Percentiles rank a stretch among this genome's conserved stretches.
Conservation (phyloP, 768 basidiomycete genomes). For the Panaeolus papilionaceus region DNA sequence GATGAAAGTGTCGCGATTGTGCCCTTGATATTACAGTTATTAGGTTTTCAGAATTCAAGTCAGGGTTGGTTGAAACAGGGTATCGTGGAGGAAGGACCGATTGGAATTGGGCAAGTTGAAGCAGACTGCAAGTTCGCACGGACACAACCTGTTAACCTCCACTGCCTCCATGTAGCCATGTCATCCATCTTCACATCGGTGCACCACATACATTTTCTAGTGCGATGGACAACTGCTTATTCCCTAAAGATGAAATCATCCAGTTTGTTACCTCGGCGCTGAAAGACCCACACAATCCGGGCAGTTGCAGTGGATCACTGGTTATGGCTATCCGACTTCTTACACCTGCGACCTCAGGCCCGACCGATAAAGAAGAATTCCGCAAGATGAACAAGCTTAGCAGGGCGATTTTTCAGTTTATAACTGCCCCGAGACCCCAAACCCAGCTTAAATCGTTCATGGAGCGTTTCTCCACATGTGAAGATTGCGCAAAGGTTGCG, state of each 20-base stretch:
- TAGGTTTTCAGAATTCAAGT: too few relatives aligned
- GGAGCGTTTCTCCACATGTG: background rate
- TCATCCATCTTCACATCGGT: background rate
- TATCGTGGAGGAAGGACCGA: too few relatives aligned
- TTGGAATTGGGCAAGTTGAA: background rate
- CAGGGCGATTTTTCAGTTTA: background rate
- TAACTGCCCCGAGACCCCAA: background rate
- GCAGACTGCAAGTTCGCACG: background rate
- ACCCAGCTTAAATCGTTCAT: background rate
- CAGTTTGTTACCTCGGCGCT: background rate
- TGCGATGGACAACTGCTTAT: background rate
- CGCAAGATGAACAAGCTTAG: background rate
- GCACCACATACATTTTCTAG: background rate
- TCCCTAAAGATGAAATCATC: background rate
- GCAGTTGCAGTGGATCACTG: background rate
- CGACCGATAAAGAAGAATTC: background rate
- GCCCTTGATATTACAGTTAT: too few relatives aligned
- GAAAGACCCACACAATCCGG: background rate
- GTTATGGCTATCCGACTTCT: background rate
- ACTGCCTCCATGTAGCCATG: background rate
- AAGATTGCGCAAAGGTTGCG: background rate
- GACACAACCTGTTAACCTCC: background rate
- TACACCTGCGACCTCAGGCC: background rate
- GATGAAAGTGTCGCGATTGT: too few relatives aligned
- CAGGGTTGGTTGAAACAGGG: too few relatives aligned